Evolutionary conservation across 1,139 yeast species (phyloP).

Genomic region (Pichia sp.): DNA sequence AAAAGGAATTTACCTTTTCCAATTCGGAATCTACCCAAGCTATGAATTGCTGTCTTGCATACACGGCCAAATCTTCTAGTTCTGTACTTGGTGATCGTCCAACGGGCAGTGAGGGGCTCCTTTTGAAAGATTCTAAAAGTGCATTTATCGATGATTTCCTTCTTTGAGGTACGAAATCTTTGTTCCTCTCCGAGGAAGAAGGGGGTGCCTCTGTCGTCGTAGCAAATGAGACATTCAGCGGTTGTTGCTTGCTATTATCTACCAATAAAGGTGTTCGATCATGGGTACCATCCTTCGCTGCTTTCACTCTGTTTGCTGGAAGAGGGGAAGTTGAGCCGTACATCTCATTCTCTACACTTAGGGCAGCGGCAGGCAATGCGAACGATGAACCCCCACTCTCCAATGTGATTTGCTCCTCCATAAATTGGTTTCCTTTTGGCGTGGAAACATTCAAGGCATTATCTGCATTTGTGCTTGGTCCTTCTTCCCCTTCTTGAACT

Average conservation of each 20-base stretch:
- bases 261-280: slow-evolving; percentile 32
- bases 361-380: slow-evolving; percentile 11
- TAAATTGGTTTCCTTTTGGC: slow-evolving; percentile 1
- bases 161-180: background rate
- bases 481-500: background rate
- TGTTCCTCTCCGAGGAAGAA: background rate
- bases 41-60: slow-evolving; percentile 44
- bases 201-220: background rate
- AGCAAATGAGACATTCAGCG: background rate
- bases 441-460: slow-evolving; percentile 3
- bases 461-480: background rate
- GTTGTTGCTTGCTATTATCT: background rate
- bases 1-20: slow-evolving; percentile 57
- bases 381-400: slow-evolving; percentile 1
- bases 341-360: background rate
- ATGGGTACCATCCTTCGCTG: slow-evolving; percentile 7
- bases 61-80: slow-evolving; percentile 26
- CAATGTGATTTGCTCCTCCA: slow-evolving; percentile 10
- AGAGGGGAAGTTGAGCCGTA: slow-evolving; percentile 5
- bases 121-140: slow-evolving; percentile 18
- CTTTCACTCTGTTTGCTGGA: background rate
- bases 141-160: slow-evolving; percentile 13
- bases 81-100: slow-evolving; percentile 15
- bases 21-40: slow-evolving; percentile 61
- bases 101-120: slow-evolving; percentile 10